Conservation (phyloP, 2,329 filamentous ascomycete genomes). For the Ceratocystis smalleyi region DNA sequence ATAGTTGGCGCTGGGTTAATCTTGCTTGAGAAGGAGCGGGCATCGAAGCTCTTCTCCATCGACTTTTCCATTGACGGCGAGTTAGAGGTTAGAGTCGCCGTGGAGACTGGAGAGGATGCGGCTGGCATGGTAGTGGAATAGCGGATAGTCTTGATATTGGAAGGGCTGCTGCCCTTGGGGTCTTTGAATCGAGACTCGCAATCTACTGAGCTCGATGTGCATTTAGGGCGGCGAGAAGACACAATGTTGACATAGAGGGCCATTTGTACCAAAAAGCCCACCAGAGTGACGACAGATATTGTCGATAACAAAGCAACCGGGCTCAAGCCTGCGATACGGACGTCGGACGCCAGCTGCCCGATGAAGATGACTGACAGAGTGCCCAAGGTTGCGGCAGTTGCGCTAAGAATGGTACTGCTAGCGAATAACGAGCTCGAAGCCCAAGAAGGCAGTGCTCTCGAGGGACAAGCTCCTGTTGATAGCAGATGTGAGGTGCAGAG, state of each 20-base stretch:
- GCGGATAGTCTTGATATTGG: slow-evolving; percentile 15
- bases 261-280: slow-evolving; percentile 12
- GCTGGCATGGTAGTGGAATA: slow-evolving; percentile 15
- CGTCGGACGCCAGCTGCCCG: slow-evolving; percentile 6
- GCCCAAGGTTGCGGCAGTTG: slow-evolving; percentile 9
- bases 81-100: slow-evolving; percentile 8
- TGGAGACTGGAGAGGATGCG: slow-evolving; percentile 3
- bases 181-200: slow-evolving; percentile 7
- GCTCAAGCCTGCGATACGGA: neutral
- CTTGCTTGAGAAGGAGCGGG: slow-evolving; percentile 6
- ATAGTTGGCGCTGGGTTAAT: slow-evolving; percentile 5
- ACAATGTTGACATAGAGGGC: slow-evolving; percentile 12
- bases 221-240: slow-evolving; percentile 6
- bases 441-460: neutral
- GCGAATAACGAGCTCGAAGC: slow-evolving; percentile 10
- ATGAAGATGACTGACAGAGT: slow-evolving; percentile 14
- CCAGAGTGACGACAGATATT: slow-evolving; percentile 9
- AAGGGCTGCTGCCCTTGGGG: neutral
- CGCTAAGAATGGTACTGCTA: slow-evolving; percentile 8
- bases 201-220: neutral
- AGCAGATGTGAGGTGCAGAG: slow-evolving; percentile 7
- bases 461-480: neutral
- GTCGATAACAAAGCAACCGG: slow-evolving; percentile 10
- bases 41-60: slow-evolving; percentile 11
- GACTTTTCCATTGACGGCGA: slow-evolving; percentile 5